Evolutionary conservation across 257 asterid genomes (phyloP).

Genomic region (Plantago major): DNA sequence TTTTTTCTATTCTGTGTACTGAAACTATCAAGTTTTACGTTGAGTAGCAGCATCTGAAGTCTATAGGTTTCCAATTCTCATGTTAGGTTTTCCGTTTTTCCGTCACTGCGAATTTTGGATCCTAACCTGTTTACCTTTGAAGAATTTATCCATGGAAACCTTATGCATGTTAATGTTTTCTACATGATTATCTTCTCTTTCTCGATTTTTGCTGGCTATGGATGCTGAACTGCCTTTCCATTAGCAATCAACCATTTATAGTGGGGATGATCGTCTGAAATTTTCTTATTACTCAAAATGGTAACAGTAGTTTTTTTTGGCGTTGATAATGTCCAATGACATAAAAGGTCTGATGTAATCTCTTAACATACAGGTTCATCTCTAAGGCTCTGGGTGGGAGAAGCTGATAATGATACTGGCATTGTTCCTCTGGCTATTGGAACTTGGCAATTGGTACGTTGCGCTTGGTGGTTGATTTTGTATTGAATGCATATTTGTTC

Average conservation of each 20-base stretch:
- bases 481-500: too few species aligned
- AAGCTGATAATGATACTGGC: constrained; percentile 33
- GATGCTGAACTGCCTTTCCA: not conserved
- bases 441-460: too few species aligned
- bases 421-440: constrained; percentile 60
- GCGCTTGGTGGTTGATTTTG: too few species aligned
- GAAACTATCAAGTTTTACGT: not conserved
- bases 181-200: constrained; percentile 17
- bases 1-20: not conserved
- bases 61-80: too few species aligned
- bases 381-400: constrained; percentile 76
- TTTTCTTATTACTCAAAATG: too few species aligned
- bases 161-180: constrained; percentile 6
- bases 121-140: too few species aligned
- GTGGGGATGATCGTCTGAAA: too few species aligned
- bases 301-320: not conserved
- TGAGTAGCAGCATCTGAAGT: too few species aligned
- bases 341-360: not conserved
- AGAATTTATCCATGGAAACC: too few species aligned
- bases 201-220: not conserved
- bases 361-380: constrained; percentile 53
- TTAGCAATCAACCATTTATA: too few species aligned
- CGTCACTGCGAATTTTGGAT: too few species aligned
- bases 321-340: constrained; percentile 2
- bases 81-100: too few species aligned